Evolutionary conservation across 768 basidiomycete genomes (phyloP), one percentile per base, ranked within the genome.

Genomic region (Nidula microcarpa): DNA sequence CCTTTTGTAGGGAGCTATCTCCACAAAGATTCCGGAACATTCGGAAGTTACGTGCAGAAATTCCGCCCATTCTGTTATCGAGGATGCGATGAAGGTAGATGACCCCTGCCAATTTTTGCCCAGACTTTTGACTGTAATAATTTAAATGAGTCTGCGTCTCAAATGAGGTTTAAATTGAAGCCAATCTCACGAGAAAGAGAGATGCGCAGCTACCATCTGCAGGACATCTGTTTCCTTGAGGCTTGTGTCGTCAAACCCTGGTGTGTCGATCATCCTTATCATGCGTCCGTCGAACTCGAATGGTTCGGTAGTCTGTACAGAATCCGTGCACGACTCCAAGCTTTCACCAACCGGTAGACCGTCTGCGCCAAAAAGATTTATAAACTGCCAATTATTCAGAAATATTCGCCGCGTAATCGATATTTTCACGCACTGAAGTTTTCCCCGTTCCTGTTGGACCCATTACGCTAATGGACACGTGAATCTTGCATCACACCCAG

Each of bases 11-110:
- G 5, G 76, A 65, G 47, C 53, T 66, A 33, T 73, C 71, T 17
- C 78, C 78, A 57, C 79, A 79, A 16, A 80, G 68, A 50, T 75
- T 64, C 46, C 71, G 65, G 63, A 80, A 79, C 67, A 80, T 74
- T 35, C 63, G 67, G 52, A 79, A 75, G 62, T 80, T 80, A 55
- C 71, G 71, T 43, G 63, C 66, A 37, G 75, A 70, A 5, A 68
- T 68, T 18, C 75, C 74, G 49, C 75, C 73, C 65, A 78, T 68
- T 17, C 74, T 61, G 61, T 72, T 65, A 52, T 78, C 77, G 32
- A 67, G 60, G 53, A 78, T 78, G 6, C 77, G 76, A 55, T 78
- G 77, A 65, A 78, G 68, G 61, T 78, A 74, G 49, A 41, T 41
- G 11, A 41, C 16, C 13, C 39, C 39, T 41, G 39, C 39, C 16